Base-by-base conservation (phyloP, 2,329 filamentous ascomycete genomes). In the Aspergillus fumigatus region DNA sequence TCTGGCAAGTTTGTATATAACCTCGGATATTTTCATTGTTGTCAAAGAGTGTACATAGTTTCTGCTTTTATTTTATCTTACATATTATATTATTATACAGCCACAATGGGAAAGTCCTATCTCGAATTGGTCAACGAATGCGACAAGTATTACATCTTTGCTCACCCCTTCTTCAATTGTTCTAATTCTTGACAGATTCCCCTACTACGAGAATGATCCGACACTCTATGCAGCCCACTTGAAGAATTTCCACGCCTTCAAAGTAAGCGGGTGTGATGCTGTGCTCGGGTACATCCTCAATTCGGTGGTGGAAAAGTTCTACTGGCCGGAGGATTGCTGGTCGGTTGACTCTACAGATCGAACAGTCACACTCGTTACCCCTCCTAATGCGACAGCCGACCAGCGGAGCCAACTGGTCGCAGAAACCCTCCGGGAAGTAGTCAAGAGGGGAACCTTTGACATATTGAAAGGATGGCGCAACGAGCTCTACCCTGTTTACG, bases 401-500 rank as follows among this genome's bases (percentile, higher is more conserved):
- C 81, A 86, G 64, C 85, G 92, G 52, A 91, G 83, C 48, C 74
- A 77, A 4, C 70, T 79, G 8, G 72, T 87, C 9, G 78, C 77
- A 3, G 74, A 78, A 48, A 87, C 92, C 4, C 80, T 87, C 38
- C 70, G 78, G 1, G 83, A 88, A 62, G 90, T 92, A 81, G 85
- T 87, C 19, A 77, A 83, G n/a, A 81, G 83, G n/a, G 77, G 82
- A 6, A 84, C 83, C 1, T 97, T 97, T 70, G 78, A 84, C 41
- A 80, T 96, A 0, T 80, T 97, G 17, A 78, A 79, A 19, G 88
- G 89, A 57, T 96, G 92, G 92, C 83, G 91, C 45, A 78, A 90
- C 66, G 92, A 96, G 73, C 75, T 85, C 17, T 96, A 91, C 77
- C 87, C 90, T 0, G 84, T 96, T 7, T 94, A 91, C 66, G 84